Percentiles rank a stretch among this genome's conserved stretches.
These are phyloP conservation scores for Aspergillus alliaceus DNA, from an alignment of 2,329 filamentous ascomycete species.

Conservation along the genomic window DNA sequence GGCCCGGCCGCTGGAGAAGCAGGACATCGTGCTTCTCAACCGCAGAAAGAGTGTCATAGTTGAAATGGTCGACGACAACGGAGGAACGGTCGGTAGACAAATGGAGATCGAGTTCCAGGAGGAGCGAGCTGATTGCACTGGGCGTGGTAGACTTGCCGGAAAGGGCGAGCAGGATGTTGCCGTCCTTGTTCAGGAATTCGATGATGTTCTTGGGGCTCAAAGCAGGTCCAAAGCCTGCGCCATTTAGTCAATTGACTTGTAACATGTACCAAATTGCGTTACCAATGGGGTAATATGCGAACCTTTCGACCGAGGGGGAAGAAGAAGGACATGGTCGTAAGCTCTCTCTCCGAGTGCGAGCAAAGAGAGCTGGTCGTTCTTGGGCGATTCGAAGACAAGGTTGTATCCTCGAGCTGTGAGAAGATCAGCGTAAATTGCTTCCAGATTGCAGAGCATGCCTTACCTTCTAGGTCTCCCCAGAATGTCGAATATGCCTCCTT, in stretches of 20 bases:
- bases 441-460: slow-evolving; percentile 1
- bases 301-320: slow-evolving; percentile 91
- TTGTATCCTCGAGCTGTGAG: slow-evolving; percentile 75
- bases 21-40: slow-evolving; percentile 85
- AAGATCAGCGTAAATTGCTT: slow-evolving; percentile 10
- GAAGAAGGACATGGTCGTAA: slow-evolving; percentile 87
- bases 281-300: slow-evolving; percentile 9
- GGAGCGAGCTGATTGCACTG: slow-evolving; percentile 71
- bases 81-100: slow-evolving; percentile 84
- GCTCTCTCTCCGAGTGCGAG: slow-evolving; percentile 83
- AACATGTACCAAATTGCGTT: background rate
- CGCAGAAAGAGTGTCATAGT: slow-evolving; percentile 77
- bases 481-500: slow-evolving; percentile 83
- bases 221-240: slow-evolving; percentile 76
- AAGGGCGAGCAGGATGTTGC: slow-evolving; percentile 86
- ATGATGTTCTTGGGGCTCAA: slow-evolving; percentile 83
- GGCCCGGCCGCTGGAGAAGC: slow-evolving; percentile 68
- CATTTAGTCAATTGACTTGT: slow-evolving; percentile 26
- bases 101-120: slow-evolving; percentile 84
- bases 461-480: slow-evolving; percentile 51
- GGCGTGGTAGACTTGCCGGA: slow-evolving; percentile 71
- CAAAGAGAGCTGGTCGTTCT: slow-evolving; percentile 72
- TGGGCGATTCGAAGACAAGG: slow-evolving; percentile 78
- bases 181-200: slow-evolving; percentile 86
- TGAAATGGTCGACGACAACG: slow-evolving; percentile 92